Conservation (phyloP, 2,329 filamentous ascomycete species). For the Penicillium polonicum region DNA sequence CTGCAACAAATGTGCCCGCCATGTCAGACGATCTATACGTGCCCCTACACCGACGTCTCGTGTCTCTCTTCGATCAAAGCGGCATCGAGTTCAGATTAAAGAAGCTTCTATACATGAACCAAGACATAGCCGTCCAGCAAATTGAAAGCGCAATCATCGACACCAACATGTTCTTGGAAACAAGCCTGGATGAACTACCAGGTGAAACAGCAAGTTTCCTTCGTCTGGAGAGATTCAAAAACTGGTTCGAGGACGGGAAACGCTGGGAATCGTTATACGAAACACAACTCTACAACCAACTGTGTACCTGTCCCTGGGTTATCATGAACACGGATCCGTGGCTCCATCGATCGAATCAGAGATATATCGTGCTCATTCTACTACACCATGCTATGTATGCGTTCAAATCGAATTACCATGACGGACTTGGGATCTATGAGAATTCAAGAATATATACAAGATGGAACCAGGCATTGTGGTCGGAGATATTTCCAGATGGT, state of each 20-base stretch:
- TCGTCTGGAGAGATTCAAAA: neutral
- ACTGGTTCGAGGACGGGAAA: neutral
- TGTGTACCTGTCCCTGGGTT: neutral
- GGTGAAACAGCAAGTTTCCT: neutral
- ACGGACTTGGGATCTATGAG: neutral
- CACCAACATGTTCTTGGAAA: constrained; percentile 2
- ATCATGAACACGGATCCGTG: neutral
- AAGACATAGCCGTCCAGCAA: neutral
- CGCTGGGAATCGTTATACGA: constrained; percentile 2
- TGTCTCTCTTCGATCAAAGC: neutral
- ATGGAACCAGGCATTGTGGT: neutral
- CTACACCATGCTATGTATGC: neutral
- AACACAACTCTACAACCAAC: neutral
- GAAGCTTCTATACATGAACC: neutral
- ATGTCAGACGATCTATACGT: neutral
- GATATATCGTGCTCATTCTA: neutral
- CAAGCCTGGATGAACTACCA: neutral
- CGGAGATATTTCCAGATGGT: neutral
- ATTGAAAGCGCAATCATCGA: neutral
- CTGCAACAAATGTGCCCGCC: neutral
- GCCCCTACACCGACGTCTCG: neutral
- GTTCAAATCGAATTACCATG: fast-evolving
- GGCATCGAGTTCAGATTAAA: neutral
- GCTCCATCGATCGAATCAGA: neutral
- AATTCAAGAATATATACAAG: neutral